Evolutionary conservation across 1,284 basidiomycete genomes (phyloP), one percentile per base, ranked within the genome.

Genomic region (Papiliotrema flavescens): DNA sequence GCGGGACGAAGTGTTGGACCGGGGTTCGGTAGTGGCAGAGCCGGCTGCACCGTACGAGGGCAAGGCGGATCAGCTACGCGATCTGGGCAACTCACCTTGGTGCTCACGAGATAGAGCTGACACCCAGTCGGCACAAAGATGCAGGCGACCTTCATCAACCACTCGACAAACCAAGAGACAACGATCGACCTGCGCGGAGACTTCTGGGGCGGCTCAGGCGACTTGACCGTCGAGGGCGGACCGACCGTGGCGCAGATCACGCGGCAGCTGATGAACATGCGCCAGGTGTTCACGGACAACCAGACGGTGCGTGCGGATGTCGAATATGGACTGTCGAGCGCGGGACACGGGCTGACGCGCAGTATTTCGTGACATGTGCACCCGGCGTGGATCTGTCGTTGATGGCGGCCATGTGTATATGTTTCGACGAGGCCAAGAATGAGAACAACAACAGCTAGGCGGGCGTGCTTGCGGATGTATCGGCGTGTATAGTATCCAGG

Each of bases 371-470:
- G 8, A 71, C 67, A 0, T 69, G 78, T 22, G 77, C 77, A 1
- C 73, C 77, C 0, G 75, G 75, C 15, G 76, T 79, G 13, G 78
- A 79, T 56, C 66, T 78, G 3, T 64, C 74, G 4, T 63, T 79
- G 28, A 73, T 79, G 20, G 69, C 76, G 2, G 78, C 76, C 3
- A 60, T 78, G 23, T 76, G 76, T 54, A 73, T 79, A 47, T 75
- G 74, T 47, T 69, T 78, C 53, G 76, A 78, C 56, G 77, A 78
- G 62, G 51, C 51, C 32, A 52, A 52, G 51, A 45, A 52, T 23
- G 51, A 52, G 51, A 24, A 23, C 15, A 52, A n/a, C n/a, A n/a
- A n/a, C n/a, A n/a, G n/a, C n/a, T n/a, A n/a, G n/a, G n/a, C n/a
- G n/a, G n/a, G n/a, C n/a, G n/a, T n/a, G n/a, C n/a, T n/a, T n/a